A percentile compares a stretch with the other conserved stretches of the same genome.
These are phyloP conservation scores for Mayamaea pseudoterrestris DNA, from an alignment of 108 stramenopile genomes.

Conservation along the genomic window DNA sequence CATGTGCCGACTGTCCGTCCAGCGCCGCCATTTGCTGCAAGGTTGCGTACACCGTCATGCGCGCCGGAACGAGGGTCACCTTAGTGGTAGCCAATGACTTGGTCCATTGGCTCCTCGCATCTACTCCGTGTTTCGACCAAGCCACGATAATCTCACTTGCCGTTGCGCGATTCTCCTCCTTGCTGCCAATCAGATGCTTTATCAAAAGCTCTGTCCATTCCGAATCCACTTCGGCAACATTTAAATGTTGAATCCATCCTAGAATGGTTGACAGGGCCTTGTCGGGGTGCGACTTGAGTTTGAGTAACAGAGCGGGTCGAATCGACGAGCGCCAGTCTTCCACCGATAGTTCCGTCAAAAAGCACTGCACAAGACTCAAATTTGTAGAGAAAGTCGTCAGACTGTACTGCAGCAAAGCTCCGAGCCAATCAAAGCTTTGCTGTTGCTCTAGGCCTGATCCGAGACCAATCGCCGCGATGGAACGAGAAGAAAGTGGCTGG, in stretches of 20 bases:
- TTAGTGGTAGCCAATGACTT: background rate
- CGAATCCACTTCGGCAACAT: background rate
- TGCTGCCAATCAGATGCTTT: constrained; percentile 3
- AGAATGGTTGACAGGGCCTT: background rate
- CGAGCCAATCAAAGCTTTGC: background rate
- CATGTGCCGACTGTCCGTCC: background rate
- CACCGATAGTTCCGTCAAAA: background rate
- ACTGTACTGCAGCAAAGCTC: background rate
- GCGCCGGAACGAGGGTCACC: background rate
- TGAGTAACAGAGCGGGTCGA: constrained; percentile 6
- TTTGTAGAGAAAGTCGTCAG: too few relatives aligned
- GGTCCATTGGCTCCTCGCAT: constrained; percentile 1
- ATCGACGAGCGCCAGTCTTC: background rate
- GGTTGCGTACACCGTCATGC: background rate
- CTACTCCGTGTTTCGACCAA: background rate
- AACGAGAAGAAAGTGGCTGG: too few relatives aligned
- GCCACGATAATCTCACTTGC: background rate
- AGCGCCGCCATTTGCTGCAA: constrained; percentile 4
- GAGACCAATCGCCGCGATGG: background rate
- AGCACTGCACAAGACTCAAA: background rate
- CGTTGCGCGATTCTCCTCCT: constrained; percentile 3
- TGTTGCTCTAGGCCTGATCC: background rate
- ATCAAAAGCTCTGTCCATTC: constrained; percentile 2
- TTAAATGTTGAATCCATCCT: constrained; percentile 5
- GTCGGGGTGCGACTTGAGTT: constrained; percentile 10